Evolutionary conservation across 169 alveolate species (phyloP).

Genomic region (Eimeria necatrix): DNA sequence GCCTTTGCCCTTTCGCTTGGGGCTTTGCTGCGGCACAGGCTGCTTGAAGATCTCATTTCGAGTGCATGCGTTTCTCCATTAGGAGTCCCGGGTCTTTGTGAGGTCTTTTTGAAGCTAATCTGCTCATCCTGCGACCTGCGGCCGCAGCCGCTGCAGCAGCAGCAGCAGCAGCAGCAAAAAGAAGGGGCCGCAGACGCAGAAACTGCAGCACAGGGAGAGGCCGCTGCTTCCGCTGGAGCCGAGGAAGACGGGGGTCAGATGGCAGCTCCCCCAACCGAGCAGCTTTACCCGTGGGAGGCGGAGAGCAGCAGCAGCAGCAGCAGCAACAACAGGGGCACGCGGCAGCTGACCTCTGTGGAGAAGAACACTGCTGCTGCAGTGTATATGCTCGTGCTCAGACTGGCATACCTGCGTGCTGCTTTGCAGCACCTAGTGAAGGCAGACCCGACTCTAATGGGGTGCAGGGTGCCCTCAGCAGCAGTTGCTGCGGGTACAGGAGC

Average conservation of each 20-base stretch:
- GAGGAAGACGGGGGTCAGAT: neutral
- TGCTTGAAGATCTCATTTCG: slow-evolving; percentile 22
- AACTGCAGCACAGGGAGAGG: slow-evolving; percentile 22
- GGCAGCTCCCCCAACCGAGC: neutral
- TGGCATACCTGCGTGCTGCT: slow-evolving; percentile 8
- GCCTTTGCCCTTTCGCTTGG: slow-evolving; percentile 7
- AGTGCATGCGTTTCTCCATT: slow-evolving; percentile 64
- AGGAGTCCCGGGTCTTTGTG: slow-evolving; percentile 68
- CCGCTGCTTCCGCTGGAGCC: slow-evolving; percentile 33
- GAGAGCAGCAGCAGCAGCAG: slow-evolving; percentile 4
- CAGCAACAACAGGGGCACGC: slow-evolving; percentile 7
- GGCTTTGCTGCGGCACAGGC: slow-evolving; percentile 39
- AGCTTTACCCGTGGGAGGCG: slow-evolving; percentile 7
- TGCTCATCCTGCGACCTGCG: slow-evolving; percentile 62
- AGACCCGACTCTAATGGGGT: neutral
- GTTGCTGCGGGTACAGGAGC: slow-evolving; percentile 48
- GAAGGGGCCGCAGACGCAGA: slow-evolving; percentile 8
- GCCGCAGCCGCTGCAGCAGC: neutral
- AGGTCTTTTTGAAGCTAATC: slow-evolving; percentile 51
- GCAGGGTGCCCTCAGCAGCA: slow-evolving; percentile 31
- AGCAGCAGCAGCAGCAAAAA: slow-evolving; percentile 13
- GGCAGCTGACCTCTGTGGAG: slow-evolving; percentile 7
- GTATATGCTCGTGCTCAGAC: neutral
- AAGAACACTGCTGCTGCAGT: slow-evolving; percentile 22
- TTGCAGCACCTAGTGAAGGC: slow-evolving; percentile 42